Percentiles rank a stretch among this genome's conserved stretches.
phyloP scores from a whole-genome alignment of 305 asterid species.

The Fraxinus velutina region DNA sequence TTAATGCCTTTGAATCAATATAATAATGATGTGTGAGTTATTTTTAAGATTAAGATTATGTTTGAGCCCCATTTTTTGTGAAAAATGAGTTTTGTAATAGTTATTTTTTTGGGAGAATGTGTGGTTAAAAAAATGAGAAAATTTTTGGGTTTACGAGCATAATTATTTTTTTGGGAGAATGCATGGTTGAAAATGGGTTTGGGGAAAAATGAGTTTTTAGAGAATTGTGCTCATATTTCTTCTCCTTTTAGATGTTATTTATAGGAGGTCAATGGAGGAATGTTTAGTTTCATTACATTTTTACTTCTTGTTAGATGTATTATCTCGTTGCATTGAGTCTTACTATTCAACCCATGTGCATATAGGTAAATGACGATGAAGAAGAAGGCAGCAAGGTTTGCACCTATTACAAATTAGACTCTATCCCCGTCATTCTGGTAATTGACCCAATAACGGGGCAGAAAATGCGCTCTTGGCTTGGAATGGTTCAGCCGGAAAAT shows the following conservation, averaged over 20 bases:
- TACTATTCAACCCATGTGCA: constrained; percentile 23
- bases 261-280: neutral
- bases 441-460: constrained; percentile 95
- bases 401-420: constrained; percentile 79
- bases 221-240: neutral
- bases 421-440: constrained; percentile 71
- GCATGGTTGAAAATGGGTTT: neutral
- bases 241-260: neutral
- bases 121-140: neutral
- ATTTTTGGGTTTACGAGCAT: neutral
- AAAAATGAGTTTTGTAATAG: neutral
- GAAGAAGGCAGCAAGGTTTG: constrained; percentile 97
- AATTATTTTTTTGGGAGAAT: neutral
- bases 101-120: neutral
- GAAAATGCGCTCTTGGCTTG: constrained; percentile 86
- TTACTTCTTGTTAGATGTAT: constrained; percentile 11
- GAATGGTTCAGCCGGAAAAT: constrained; percentile 92
- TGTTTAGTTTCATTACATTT: constrained; percentile 10
- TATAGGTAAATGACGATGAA: constrained; percentile 73
- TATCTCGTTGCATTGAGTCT: constrained; percentile 20
- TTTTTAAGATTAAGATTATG: neutral
- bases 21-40: neutral
- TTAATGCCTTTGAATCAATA: neutral
- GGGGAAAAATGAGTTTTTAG: neutral
- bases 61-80: neutral